phyloP scores from a whole-genome alignment of 345 rosid genomes.

The Brassica napus region Da-Ae NC_063436.1:37049501-37050000 shows the following conservation, averaged over 20 bases:
- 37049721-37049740: not conserved
- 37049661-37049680: not conserved
- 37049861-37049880: not conserved
- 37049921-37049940: not conserved
- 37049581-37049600: constrained; percentile 5
- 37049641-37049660: constrained; percentile 22
- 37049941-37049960: not conserved
- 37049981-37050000: not conserved
- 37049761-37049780: not conserved
- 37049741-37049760: not conserved
- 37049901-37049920: not conserved
- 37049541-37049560: constrained; percentile 3
- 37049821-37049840: not conserved
- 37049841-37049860: not conserved
- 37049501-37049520: constrained; percentile 6
- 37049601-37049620: constrained; percentile 22
- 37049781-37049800: not conserved
- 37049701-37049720: not conserved
- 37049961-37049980: not conserved
- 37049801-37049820: not conserved
- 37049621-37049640: constrained; percentile 34
- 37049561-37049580: not conserved
- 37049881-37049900: not conserved
- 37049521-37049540: not conserved
- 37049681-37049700: not conserved